These are phyloP conservation scores for Tilletia indica DNA, from an alignment of 1,284 basidiomycete genomes.

Conservation along the genomic window DNA sequence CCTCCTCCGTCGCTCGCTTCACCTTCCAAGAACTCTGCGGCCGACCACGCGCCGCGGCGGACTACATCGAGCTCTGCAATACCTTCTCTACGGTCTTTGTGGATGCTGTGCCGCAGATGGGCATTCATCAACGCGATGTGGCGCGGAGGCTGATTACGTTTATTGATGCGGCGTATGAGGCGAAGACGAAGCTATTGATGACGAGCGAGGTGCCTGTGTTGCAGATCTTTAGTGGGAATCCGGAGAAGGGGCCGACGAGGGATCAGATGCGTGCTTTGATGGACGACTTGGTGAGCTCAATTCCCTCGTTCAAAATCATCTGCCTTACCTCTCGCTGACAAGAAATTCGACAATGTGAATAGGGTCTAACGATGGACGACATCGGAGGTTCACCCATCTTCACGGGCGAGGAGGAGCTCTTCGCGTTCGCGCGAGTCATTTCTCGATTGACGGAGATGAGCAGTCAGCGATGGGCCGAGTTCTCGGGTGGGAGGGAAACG, in stretches of 20 bases:
- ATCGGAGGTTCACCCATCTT: slow-evolving; percentile 52
- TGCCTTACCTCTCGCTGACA: slow-evolving; percentile 4
- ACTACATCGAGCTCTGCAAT: slow-evolving; percentile 91
- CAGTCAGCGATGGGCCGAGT: slow-evolving; percentile 38
- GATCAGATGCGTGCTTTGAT: slow-evolving; percentile 51
- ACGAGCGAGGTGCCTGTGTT: slow-evolving; percentile 48
- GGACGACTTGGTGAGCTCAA: slow-evolving; percentile 44
- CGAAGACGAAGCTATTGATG: slow-evolving; percentile 48
- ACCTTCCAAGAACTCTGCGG: slow-evolving; percentile 85
- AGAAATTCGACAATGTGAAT: neutral
- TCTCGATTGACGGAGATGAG: slow-evolving; percentile 53
- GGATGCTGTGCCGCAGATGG: slow-evolving; percentile 80
- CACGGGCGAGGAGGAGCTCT: slow-evolving; percentile 53
- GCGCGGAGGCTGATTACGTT: slow-evolving; percentile 95
- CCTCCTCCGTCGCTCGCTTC: slow-evolving; percentile 74
- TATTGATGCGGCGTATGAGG: slow-evolving; percentile 72
- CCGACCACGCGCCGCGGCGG: slow-evolving; percentile 83
- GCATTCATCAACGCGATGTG: slow-evolving; percentile 76
- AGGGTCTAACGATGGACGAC: slow-evolving; percentile 49
- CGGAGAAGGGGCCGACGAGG: slow-evolving; percentile 32
- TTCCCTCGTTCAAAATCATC: neutral
- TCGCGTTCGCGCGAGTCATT: slow-evolving; percentile 54
- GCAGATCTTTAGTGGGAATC: slow-evolving; percentile 45
- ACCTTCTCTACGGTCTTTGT: slow-evolving; percentile 86
- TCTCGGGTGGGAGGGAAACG: neutral